A percentile compares a stretch with the other conserved stretches of the same genome.
These are phyloP conservation scores for Coprinopsis marcescibilis DNA, from an alignment of 768 basidiomycete species.

Conservation along the genomic window DNA sequence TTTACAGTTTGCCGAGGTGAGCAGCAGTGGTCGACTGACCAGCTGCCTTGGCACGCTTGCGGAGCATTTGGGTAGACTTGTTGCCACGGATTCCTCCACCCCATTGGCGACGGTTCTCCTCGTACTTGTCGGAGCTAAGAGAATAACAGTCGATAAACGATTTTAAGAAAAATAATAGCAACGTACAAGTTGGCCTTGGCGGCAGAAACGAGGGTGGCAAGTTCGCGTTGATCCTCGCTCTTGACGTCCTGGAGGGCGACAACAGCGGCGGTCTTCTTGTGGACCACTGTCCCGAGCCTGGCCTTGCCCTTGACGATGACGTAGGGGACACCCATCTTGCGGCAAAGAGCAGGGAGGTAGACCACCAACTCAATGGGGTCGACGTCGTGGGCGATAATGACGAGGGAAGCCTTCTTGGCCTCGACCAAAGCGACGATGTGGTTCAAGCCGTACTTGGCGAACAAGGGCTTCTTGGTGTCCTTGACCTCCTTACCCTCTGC, in stretches of 20 bases:
- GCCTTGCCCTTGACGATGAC: conserved; percentile 98
- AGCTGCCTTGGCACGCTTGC: conserved; percentile 89
- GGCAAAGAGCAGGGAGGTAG: conserved; percentile 96
- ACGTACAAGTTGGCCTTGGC: conserved; percentile 97
- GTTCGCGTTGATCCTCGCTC: conserved; percentile 90
- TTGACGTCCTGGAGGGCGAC: conserved; percentile 90
- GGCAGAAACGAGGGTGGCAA: conserved; percentile 87
- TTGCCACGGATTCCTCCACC: conserved; percentile 94
- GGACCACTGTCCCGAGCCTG: conserved; percentile 93
- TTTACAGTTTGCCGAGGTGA: conserved; percentile 60
- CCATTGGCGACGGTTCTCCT: conserved; percentile 88
- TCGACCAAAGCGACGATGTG: conserved; percentile 94
- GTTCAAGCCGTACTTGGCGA: conserved; percentile 95
- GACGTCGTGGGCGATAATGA: conserved; percentile 92
- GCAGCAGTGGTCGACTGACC: conserved; percentile 60
- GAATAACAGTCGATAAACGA: conserved; percentile 5
- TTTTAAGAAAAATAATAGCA: background rate
- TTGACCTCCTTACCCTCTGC: conserved; percentile 67
- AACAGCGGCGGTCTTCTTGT: conserved; percentile 97
- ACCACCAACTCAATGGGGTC: conserved; percentile 99
- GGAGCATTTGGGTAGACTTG: conserved; percentile 91
- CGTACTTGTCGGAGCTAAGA: conserved; percentile 82
- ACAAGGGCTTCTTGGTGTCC: conserved; percentile 92
- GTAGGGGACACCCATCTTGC: conserved; percentile 99
- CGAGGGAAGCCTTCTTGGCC: conserved; percentile 65